A percentile compares a stretch with the other conserved stretches of the same genome.
phyloP scores from a whole-genome alignment of 768 basidiomycete species.

The Leccinum subtestaceum region DNA sequence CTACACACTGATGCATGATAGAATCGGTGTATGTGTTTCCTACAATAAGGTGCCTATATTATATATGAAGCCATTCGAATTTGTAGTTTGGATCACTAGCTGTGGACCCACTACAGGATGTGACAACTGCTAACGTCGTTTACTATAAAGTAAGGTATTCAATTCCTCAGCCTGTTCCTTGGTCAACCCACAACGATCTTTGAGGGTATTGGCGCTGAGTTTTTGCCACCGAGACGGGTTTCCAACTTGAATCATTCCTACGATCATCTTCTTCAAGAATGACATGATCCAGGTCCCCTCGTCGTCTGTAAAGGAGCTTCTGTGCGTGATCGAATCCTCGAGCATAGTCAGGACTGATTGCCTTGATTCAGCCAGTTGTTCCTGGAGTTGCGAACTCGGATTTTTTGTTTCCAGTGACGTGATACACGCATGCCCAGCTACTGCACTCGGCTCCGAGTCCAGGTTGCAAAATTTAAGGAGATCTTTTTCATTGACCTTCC shows the following conservation, averaged over 20 bases:
- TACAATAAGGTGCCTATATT: not conserved
- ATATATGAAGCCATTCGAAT: too few species aligned
- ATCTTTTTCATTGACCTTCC: constrained; percentile 9
- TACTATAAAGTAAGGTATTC: constrained; percentile 1
- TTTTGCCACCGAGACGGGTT: constrained; percentile 4
- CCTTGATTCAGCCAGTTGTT: constrained; percentile 13
- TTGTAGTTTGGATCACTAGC: too few species aligned
- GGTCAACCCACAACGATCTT: constrained; percentile 14
- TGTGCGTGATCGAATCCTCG: constrained; percentile 22
- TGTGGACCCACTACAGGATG: too few species aligned
- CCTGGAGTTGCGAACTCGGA: not conserved
- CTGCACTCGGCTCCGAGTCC: not conserved
- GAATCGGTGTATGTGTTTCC: not conserved
- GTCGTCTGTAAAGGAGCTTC: constrained; percentile 11
- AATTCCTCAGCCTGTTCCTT: not conserved
- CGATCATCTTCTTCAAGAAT: constrained; percentile 19
- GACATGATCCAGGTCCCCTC: constrained; percentile 20
- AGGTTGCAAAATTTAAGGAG: constrained; percentile 12
- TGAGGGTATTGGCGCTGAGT: constrained; percentile 8
- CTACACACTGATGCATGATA: constrained; percentile 6
- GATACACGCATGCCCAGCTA: constrained; percentile 30
- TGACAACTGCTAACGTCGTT: not conserved
- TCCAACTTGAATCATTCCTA: constrained; percentile 12
- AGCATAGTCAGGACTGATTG: constrained; percentile 17
- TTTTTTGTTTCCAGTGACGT: constrained; percentile 17